Evolutionary conservation across 306 rosid genomes (phyloP), one percentile per base, ranked within the genome.

Genomic region (Potentilla sterilis): DNA sequence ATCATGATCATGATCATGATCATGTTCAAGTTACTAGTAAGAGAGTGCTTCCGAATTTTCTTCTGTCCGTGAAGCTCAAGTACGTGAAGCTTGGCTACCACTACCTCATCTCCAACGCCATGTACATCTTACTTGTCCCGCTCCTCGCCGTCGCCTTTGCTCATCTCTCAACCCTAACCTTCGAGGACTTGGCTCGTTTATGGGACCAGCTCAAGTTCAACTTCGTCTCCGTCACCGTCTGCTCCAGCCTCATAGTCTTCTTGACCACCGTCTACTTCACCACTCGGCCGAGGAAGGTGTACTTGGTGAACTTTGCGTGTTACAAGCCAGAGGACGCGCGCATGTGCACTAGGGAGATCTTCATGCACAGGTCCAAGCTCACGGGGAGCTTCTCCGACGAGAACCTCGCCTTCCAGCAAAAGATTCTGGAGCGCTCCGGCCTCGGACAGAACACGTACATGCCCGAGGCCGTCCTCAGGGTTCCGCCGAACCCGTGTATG

Each of bases 31-130:
- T 12, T 28, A 59, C 37, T 24, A 24, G 12, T 11, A 3, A 5
- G 6, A 37, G 15, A 18, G 69, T 64, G 28, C 96, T 91, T 2
- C 98, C 98, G 0, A 89, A 94, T 73, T 91, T 94, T 74, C 88
- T 91, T 0, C 22, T 81, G 3, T 94, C 98, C 0, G 96, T 94
- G 9, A 82, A 73, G 6, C 91, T 93, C 48, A 93, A 91, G 72
- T 93, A 93, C 34, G 98, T 93, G 28, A 94, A 94, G 42, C 97
- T 94, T 0, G 98, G 97, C 3, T 94, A 94, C 84, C 98, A 94
- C 46, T 88, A 83, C 79, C 21, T 94, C 9, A 94, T 94, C 80
- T 84, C 97, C 58, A 91, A 88, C 44, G 98, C 91, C 42, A 80
- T 91, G 93, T 94, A 88, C 89, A 83, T 94, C 7, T 5, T 90